These are phyloP conservation scores for Strigomonas culicis DNA, from an alignment of 208 protist species.

Conservation along the genomic window DNA sequence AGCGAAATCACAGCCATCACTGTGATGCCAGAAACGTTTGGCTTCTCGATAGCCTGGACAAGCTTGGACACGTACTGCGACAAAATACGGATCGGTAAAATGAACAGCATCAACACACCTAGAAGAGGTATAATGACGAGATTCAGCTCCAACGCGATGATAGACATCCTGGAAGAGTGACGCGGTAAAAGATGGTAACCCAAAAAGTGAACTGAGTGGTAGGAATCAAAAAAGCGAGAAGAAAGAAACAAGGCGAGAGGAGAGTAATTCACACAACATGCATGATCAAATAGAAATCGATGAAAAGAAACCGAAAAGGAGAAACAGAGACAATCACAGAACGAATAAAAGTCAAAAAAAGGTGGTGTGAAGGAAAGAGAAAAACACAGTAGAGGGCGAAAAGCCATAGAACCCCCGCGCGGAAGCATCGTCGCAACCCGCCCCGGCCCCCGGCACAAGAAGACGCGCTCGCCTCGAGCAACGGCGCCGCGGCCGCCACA, in stretches of 20 bases:
- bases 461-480: too few relatives aligned
- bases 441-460: too few relatives aligned
- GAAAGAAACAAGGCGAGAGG: neutral
- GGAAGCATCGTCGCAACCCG: too few relatives aligned
- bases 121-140: constrained; percentile 46
- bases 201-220: neutral
- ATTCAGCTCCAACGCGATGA: constrained; percentile 43
- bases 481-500: too few relatives aligned
- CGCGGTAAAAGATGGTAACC: neutral
- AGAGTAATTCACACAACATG: neutral
- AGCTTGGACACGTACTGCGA: constrained; percentile 25
- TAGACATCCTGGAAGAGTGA: constrained; percentile 23
- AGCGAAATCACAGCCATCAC: constrained; percentile 27
- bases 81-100: constrained; percentile 30
- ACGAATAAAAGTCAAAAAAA: constrained; percentile 10
- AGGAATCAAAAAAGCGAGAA: neutral
- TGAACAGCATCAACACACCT: constrained; percentile 40
- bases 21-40: constrained; percentile 39
- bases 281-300: too few relatives aligned
- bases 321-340: constrained; percentile 6
- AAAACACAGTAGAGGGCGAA: constrained; percentile 5
- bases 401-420: too few relatives aligned
- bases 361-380: neutral
- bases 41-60: constrained; percentile 29
- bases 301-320: constrained; percentile 7